phyloP scores from a whole-genome alignment of 768 basidiomycete genomes.

The Leccinum sublutescens region DNA sequence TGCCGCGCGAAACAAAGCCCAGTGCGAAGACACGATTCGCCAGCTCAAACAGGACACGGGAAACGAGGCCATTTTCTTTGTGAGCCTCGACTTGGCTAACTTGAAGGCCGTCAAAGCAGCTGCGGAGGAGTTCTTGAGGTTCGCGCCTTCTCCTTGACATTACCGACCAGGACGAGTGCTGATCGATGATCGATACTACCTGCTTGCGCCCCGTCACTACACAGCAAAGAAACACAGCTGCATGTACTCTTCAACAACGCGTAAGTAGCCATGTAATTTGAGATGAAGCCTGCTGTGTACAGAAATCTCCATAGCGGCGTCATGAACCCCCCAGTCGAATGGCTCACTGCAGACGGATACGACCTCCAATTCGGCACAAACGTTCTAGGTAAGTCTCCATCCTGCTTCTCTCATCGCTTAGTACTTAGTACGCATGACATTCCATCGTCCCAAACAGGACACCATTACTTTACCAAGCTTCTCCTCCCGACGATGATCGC shows the following conservation, averaged over 20 bases:
- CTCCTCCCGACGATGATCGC: constrained; percentile 49
- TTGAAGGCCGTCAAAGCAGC: constrained; percentile 33
- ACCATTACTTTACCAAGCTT: constrained; percentile 55
- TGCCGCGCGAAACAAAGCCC: constrained; percentile 26
- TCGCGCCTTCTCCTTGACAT: neutral
- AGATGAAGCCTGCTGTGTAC: neutral
- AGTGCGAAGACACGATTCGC: constrained; percentile 30
- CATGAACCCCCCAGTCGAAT: constrained; percentile 42
- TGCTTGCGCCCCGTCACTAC: neutral
- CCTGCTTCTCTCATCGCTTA: neutral
- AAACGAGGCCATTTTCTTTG: constrained; percentile 28
- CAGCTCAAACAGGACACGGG: constrained; percentile 33
- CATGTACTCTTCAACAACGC: constrained; percentile 52
- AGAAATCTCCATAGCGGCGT: constrained; percentile 40
- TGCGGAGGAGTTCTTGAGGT: constrained; percentile 34
- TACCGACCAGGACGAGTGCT: neutral
- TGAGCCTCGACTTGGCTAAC: constrained; percentile 39
- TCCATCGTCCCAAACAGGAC: constrained; percentile 39
- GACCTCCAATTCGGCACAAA: constrained; percentile 33
- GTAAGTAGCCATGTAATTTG: constrained; percentile 36
- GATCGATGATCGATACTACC: neutral
- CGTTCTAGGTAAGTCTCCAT: constrained; percentile 34
- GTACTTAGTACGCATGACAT: neutral
- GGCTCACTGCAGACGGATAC: constrained; percentile 46
- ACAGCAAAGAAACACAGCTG: constrained; percentile 43